These are phyloP conservation scores for Nannizziopsis barbatae DNA, from an alignment of 2,329 filamentous ascomycete species.

Conservation along the genomic window DNA sequence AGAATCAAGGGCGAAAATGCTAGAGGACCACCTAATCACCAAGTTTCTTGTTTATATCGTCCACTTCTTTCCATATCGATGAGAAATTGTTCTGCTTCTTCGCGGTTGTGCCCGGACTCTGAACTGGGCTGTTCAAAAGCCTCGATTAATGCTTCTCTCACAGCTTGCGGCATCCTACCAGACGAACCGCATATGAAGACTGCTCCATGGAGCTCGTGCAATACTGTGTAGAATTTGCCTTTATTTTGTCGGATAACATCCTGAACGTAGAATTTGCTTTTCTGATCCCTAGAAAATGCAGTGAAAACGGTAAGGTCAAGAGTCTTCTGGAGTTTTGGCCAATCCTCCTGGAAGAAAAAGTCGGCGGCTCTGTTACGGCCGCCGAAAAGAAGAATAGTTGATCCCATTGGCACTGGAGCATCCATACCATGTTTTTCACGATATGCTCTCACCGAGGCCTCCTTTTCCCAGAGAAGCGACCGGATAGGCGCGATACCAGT, in stretches of 20 bases:
- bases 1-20: background rate
- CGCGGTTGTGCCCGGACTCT: constrained; percentile 25
- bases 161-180: constrained; percentile 60
- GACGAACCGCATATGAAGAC: constrained; percentile 46
- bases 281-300: constrained; percentile 61
- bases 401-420: constrained; percentile 26
- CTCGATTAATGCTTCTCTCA: constrained; percentile 56
- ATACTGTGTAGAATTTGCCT: constrained; percentile 39
- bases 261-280: constrained; percentile 56
- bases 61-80: constrained; percentile 50
- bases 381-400: constrained; percentile 66
- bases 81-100: constrained; percentile 47
- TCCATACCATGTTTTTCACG: constrained; percentile 22
- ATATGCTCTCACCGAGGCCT: constrained; percentile 26
- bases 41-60: constrained; percentile 59
- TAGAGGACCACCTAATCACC: constrained; percentile 35
- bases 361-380: constrained; percentile 64
- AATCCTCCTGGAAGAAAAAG: constrained; percentile 73
- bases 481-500: constrained; percentile 81
- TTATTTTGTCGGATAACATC: constrained; percentile 46
- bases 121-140: constrained; percentile 41
- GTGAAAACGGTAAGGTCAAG: constrained; percentile 46
- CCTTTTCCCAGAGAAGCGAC: constrained; percentile 66
- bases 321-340: constrained; percentile 41
- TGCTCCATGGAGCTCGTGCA: constrained; percentile 42